Evolutionary conservation across 495 filamentous ascomycete genomes (phyloP).

Genomic region (Aspergillus ostianus): DNA sequence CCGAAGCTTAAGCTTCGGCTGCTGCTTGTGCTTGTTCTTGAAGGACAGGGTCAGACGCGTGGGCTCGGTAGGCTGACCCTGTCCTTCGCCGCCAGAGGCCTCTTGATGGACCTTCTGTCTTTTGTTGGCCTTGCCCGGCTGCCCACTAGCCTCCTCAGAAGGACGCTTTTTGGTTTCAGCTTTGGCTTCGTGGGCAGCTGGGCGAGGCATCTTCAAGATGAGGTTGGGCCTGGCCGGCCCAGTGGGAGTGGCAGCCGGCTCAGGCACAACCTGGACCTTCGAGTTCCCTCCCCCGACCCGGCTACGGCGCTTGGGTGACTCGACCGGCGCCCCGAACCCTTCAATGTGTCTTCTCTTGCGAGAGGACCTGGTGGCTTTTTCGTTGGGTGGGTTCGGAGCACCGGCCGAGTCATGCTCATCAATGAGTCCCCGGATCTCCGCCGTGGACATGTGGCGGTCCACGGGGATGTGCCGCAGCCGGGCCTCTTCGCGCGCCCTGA

Average conservation of each 20-base stretch:
- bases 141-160: not conserved
- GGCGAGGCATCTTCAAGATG: not conserved
- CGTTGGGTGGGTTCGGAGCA: not conserved
- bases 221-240: not conserved
- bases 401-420: constrained; percentile 10
- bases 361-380: not conserved
- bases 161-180: constrained; percentile 1
- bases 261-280: not conserved
- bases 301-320: not conserved
- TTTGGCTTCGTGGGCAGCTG: constrained; percentile 2
- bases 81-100: not conserved
- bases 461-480: constrained; percentile 15
- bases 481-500: constrained; percentile 23
- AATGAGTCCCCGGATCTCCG: constrained; percentile 18
- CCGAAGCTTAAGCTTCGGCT: not conserved
- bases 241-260: not conserved
- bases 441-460: constrained; percentile 15
- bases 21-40: not conserved
- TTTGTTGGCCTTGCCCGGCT: not conserved
- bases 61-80: not conserved
- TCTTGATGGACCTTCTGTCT: not conserved
- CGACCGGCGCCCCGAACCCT: constrained; percentile 4
- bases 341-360: not conserved
- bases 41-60: constrained; percentile 1
- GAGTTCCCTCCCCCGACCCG: not conserved